Base-by-base conservation (phyloP, 129 eudicot genomes). In the Gnaphalium uliginosum region DNA sequence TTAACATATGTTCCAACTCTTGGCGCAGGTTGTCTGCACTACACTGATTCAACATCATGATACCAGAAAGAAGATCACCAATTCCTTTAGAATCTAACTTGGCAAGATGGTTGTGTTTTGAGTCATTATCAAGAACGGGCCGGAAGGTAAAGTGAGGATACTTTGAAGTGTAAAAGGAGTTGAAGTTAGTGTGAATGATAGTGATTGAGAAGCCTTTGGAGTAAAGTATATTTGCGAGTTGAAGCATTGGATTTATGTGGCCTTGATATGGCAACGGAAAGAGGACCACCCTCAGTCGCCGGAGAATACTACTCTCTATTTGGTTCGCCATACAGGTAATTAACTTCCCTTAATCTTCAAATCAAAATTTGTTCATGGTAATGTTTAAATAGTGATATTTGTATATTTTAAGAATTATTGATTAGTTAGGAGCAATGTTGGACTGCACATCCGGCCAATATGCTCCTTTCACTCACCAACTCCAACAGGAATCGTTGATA, bases 161-260 rank as follows among this genome's bases (percentile, higher is more conserved):
- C 23, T 84, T 76, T 6, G 85, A 76, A 1, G 78, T 86, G 61
- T 86, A 61, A 0, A 76, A 79, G 23, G 91, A 56, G 74, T 88
- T 88, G 72, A 74, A 81, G 25, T 53, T 43, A 23, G 93, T 88
- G 66, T 88, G 93, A 37, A 90, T 78, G 67, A 90, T 84, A 39
- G 88, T 74, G 35, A 90, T 88, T 8, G 69, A 41, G 71, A 90
- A 90, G 68, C 93, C 91, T 53, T 73, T 72, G 19, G 91, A 83
- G 72, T 90, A 81, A 46, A 89, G 87, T 29, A 89, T 76, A 50
- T 60, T 61, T 18, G 96, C 92, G 0, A 89, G 84, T 30, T 89
- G 96, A 83, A 89, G 79, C 92, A 89, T 82, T 14, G 96, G 96
- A 58, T 73, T 89, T 76, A 83, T 73, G 81, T 89, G 96, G 69